Percentiles rank a stretch among this genome's conserved stretches.
Conservation (phyloP, 2,329 filamentous ascomycete genomes). For the Pseudogymnoascus sp. region DNA sequence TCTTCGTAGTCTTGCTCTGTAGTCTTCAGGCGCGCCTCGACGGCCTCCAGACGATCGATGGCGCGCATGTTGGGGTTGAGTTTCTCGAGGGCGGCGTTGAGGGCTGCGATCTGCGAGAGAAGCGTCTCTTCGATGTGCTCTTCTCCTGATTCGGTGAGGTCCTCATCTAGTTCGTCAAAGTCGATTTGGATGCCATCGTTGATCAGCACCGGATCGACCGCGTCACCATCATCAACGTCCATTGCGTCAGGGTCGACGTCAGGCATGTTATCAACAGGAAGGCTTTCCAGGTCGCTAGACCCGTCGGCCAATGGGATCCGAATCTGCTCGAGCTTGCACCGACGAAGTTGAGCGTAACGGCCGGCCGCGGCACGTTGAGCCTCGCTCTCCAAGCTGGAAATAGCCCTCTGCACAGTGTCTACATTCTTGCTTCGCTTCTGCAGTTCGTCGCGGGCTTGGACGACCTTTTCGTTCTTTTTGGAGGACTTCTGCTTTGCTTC, state of each 20-base stretch:
- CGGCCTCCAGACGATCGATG: slow-evolving; percentile 79
- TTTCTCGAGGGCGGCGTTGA: slow-evolving; percentile 79
- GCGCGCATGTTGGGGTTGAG: slow-evolving; percentile 96
- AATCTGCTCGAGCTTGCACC: slow-evolving; percentile 91
- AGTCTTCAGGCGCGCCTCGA: slow-evolving; percentile 70
- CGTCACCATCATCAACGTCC: slow-evolving; percentile 74
- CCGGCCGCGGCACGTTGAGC: slow-evolving; percentile 77
- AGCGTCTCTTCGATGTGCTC: slow-evolving; percentile 65
- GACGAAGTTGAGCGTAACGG: slow-evolving; percentile 75
- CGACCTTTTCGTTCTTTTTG: slow-evolving; percentile 64
- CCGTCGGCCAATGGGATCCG: slow-evolving; percentile 68
- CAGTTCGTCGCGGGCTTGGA: slow-evolving; percentile 69
- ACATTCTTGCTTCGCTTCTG: slow-evolving; percentile 80
- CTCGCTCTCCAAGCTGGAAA: slow-evolving; percentile 72
- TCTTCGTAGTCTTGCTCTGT: slow-evolving; percentile 87
- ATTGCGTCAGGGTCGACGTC: slow-evolving; percentile 78
- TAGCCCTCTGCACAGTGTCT: slow-evolving; percentile 63
- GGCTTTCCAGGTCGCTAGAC: slow-evolving; percentile 63
- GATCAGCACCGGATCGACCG: slow-evolving; percentile 59
- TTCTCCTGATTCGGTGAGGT: slow-evolving; percentile 67
- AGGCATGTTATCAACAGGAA: slow-evolving; percentile 75
- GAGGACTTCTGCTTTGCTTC: slow-evolving; percentile 58
- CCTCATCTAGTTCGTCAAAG: slow-evolving; percentile 73
- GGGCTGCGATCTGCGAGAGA: slow-evolving; percentile 64
- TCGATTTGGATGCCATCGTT: slow-evolving; percentile 89